Evolutionary conservation across 1,284 basidiomycete genomes (phyloP).

Genomic region (Pholiota adiposa): DNA sequence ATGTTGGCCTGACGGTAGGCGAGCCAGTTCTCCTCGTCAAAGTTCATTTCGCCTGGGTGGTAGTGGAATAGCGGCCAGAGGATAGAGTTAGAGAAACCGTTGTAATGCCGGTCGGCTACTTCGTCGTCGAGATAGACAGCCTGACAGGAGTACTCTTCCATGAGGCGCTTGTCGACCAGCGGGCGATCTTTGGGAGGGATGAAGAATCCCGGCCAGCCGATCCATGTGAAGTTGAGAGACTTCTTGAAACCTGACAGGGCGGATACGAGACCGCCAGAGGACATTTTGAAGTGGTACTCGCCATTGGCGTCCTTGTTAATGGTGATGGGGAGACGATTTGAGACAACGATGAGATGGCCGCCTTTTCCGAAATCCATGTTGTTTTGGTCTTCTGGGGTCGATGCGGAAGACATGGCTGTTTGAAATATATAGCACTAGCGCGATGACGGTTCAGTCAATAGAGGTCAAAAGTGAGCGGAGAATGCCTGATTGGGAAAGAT

Average conservation of each 20-base stretch:
- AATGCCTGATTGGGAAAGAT: constrained; percentile 38
- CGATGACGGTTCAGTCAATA: constrained; percentile 22
- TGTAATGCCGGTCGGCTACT: constrained; percentile 97
- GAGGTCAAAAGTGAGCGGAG: constrained; percentile 24
- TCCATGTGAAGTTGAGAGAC: constrained; percentile 95
- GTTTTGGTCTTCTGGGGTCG: constrained; percentile 29
- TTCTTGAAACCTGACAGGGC: constrained; percentile 96
- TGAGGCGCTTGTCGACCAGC: constrained; percentile 85
- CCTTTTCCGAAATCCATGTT: constrained; percentile 43
- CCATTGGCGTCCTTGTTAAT: constrained; percentile 87
- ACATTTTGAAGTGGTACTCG: constrained; percentile 97
- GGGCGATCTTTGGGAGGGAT: constrained; percentile 89
- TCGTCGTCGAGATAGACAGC: constrained; percentile 98
- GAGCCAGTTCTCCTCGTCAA: constrained; percentile 97
- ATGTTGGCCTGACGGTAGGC: constrained; percentile 98
- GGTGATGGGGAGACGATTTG: constrained; percentile 93
- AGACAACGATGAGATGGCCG: constrained; percentile 91
- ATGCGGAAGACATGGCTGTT: constrained; percentile 24
- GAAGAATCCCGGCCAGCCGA: constrained; percentile 90
- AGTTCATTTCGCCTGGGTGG: constrained; percentile 99
- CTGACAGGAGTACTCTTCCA: constrained; percentile 95
- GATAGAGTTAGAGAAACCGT: constrained; percentile 99
- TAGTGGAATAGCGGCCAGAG: constrained; percentile 99
- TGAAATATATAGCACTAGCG: constrained; percentile 28
- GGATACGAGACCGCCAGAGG: constrained; percentile 92